Conservation (phyloP, 2,329 filamentous ascomycete species). For the Fusarium longipes region DNA sequence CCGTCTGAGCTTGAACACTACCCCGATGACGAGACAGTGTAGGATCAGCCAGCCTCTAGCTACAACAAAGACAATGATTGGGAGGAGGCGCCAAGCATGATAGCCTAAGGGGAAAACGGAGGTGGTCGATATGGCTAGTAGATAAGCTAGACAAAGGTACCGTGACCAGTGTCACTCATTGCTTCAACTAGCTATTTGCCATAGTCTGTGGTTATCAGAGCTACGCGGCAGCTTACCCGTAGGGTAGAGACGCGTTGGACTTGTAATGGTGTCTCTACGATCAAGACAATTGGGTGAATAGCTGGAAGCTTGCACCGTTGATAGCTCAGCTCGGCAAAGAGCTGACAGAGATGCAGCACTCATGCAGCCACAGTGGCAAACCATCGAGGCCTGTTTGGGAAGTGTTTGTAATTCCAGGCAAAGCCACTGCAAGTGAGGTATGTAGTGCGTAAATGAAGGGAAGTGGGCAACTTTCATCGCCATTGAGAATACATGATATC, state of each 20-base stretch:
- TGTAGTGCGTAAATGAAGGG: not conserved
- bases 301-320: conserved; percentile 6
- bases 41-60: conserved; percentile 32
- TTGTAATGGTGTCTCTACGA: conserved; percentile 20
- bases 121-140: conserved; percentile 26
- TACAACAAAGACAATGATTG: conserved; percentile 25
- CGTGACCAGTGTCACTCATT: conserved; percentile 28
- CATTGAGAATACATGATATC: not conserved
- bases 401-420: not conserved
- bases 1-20: conserved; percentile 13
- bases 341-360: conserved; percentile 1
- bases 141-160: conserved; percentile 34
- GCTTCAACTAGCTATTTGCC: conserved; percentile 20
- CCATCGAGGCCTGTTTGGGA: not conserved
- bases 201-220: conserved; percentile 8
- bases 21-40: conserved; percentile 29
- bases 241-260: conserved; percentile 4
- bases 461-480: not conserved
- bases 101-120: not conserved
- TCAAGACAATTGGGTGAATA: conserved; percentile 24
- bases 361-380: conserved; percentile 30
- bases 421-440: not conserved
- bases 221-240: conserved; percentile 11
- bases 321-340: conserved; percentile 29
- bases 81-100: conserved; percentile 8